Percentiles rank a stretch among this genome's conserved stretches.
Evolutionary conservation across 1,284 basidiomycete species (phyloP).

Genomic region (Trichosporon sp.): DNA sequence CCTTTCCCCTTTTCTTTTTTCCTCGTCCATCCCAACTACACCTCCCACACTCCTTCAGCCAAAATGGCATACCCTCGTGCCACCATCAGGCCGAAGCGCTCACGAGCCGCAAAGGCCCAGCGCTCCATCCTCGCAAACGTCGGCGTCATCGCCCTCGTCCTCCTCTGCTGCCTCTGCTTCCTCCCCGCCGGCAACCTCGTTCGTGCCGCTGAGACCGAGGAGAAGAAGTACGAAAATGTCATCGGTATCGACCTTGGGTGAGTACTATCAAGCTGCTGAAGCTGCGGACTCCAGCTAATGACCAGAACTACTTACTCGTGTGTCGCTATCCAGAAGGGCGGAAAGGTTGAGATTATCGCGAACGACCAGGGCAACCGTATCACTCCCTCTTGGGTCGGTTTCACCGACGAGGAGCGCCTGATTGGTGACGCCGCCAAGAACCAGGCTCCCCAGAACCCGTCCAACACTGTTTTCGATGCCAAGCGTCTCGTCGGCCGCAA

Average conservation of each 20-base stretch:
- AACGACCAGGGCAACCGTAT: slow-evolving; percentile 98
- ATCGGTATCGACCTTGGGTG: slow-evolving; percentile 69
- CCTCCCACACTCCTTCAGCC: neutral
- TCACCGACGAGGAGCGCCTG: slow-evolving; percentile 79
- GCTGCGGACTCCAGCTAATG: neutral
- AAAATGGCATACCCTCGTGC: slow-evolving; percentile 32
- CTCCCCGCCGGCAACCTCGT: slow-evolving; percentile 47
- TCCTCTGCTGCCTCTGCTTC: slow-evolving; percentile 56
- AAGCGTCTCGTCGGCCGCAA: slow-evolving; percentile 83
- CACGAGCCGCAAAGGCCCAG: slow-evolving; percentile 15
- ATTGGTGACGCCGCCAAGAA: slow-evolving; percentile 87
- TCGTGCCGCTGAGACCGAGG: slow-evolving; percentile 52
- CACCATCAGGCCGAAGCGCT: slow-evolving; percentile 30
- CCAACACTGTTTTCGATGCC: slow-evolving; percentile 95
- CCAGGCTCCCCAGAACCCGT: slow-evolving; percentile 75
- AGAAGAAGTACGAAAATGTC: slow-evolving; percentile 77
- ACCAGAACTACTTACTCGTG: slow-evolving; percentile 63
- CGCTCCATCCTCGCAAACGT: slow-evolving; percentile 47
- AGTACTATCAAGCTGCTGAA: neutral
- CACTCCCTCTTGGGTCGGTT: slow-evolving; percentile 91
- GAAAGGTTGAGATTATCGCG: slow-evolving; percentile 93
- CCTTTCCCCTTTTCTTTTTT: slow-evolving; percentile 8
- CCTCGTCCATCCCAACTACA: slow-evolving; percentile 7
- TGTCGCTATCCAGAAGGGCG: slow-evolving; percentile 77
- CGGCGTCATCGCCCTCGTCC: slow-evolving; percentile 52